Percentiles rank a stretch among this genome's conserved stretches.
These are phyloP conservation scores for Sphagnurus paluster DNA, from an alignment of 1,284 basidiomycete species.

Conservation along the genomic window DNA sequence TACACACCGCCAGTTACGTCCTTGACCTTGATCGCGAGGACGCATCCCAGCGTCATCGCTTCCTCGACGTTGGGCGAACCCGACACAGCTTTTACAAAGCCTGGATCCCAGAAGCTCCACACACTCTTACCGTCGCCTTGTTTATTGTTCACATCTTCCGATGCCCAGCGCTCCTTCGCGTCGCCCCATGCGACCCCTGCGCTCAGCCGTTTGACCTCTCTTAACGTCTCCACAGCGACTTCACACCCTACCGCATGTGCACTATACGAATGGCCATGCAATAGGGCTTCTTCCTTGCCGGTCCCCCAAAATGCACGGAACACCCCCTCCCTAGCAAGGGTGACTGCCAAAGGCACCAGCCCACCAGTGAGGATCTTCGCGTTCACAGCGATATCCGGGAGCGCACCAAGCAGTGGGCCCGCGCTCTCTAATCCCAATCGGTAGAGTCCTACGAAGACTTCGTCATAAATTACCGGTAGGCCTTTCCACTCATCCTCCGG, in stretches of 20 bases:
- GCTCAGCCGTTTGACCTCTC: constrained; percentile 57
- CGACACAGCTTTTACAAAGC: constrained; percentile 71
- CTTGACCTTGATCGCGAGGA: constrained; percentile 80
- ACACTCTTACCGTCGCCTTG: constrained; percentile 29
- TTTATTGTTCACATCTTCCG: constrained; percentile 7
- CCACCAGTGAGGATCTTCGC: constrained; percentile 97
- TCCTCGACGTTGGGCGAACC: constrained; percentile 60
- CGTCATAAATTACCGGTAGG: constrained; percentile 93
- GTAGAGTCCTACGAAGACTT: constrained; percentile 93
- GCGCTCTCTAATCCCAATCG: constrained; percentile 79
- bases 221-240: constrained; percentile 82
- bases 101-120: constrained; percentile 90
- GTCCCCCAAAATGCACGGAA: constrained; percentile 81
- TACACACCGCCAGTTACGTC: constrained; percentile 58
- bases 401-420: constrained; percentile 64
- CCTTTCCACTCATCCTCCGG: constrained; percentile 57
- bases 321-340: constrained; percentile 78
- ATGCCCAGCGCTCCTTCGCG: constrained; percentile 44
- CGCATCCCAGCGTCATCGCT: constrained; percentile 87
- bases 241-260: constrained; percentile 92
- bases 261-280: constrained; percentile 96
- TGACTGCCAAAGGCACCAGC: constrained; percentile 84
- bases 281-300: constrained; percentile 80
- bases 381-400: constrained; percentile 88
- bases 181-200: constrained; percentile 54